Percentiles rank a stretch among this genome's conserved stretches.
These are phyloP conservation scores for Plantago major DNA, from an alignment of 257 asterid species.

Conservation along the genomic window DNA sequence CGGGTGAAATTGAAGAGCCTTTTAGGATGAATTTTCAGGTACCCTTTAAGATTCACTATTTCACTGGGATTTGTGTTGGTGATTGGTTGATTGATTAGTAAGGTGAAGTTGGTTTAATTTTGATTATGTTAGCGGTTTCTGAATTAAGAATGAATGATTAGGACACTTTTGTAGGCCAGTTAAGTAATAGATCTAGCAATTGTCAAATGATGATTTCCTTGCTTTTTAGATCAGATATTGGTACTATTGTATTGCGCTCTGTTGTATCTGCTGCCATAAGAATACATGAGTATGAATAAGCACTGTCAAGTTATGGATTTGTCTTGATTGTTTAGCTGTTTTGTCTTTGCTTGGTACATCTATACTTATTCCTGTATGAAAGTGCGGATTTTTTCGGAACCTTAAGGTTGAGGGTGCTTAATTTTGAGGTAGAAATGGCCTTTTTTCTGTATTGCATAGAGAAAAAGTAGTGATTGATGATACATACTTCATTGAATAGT, in stretches of 20 bases:
- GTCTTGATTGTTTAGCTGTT: no score
- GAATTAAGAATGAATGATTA: background rate
- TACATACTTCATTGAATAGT: background rate
- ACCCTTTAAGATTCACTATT: constrained; percentile 1
- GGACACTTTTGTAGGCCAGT: background rate
- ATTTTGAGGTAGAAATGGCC: no score
- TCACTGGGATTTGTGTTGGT: constrained; percentile 4
- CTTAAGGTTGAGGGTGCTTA: no score
- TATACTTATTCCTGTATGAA: no score
- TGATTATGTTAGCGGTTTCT: background rate
- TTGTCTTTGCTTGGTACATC: no score
- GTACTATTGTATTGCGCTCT: background rate
- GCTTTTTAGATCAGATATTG: background rate
- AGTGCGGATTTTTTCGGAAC: no score
- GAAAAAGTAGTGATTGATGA: no score
- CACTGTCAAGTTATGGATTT: no score
- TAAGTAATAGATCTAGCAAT: background rate
- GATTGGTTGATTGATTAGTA: constrained; percentile 7
- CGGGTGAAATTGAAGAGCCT: constrained; percentile 70
- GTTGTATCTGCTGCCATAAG: background rate
- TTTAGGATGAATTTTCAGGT: constrained; percentile 63
- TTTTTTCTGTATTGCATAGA: no score
- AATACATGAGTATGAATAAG: no score
- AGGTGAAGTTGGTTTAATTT: constrained; percentile 19
- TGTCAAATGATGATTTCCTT: no score